Evolutionary conservation across 768 basidiomycete species (phyloP).

Genomic region (Leccinum subgranulosum): DNA sequence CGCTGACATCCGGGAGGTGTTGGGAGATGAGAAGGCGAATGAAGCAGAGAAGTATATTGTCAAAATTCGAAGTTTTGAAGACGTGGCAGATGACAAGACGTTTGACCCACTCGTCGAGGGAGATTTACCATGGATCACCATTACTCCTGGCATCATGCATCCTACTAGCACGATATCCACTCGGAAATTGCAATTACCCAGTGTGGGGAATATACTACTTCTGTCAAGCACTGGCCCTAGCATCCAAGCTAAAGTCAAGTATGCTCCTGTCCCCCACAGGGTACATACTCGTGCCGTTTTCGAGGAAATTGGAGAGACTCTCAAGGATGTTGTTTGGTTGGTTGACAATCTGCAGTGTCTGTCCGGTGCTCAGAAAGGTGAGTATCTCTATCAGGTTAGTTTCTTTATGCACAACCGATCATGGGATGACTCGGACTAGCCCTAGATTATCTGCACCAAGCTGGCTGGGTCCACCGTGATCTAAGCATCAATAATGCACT

Average conservation of each 20-base stretch:
- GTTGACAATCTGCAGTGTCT: not conserved
- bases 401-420: not conserved
- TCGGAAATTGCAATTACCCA: too few relatives aligned
- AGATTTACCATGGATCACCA: too few relatives aligned
- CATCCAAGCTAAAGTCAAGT: too few relatives aligned
- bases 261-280: not conserved
- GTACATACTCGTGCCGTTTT: not conserved
- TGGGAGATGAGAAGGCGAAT: not conserved
- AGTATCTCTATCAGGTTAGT: not conserved
- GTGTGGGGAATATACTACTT: too few relatives aligned
- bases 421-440: not conserved
- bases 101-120: too few relatives aligned
- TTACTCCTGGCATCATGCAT: too few relatives aligned
- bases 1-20: not conserved
- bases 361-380: not conserved
- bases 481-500: too few relatives aligned
- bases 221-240: too few relatives aligned
- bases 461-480: slow-evolving; percentile 5
- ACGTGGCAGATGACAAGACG: not conserved
- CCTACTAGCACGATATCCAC: too few relatives aligned
- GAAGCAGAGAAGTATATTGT: not conserved
- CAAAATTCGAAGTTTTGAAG: not conserved
- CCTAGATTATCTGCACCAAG: slow-evolving; percentile 1
- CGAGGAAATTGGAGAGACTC: not conserved
- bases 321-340: not conserved